Evolutionary conservation across 2,329 filamentous ascomycete species (phyloP).

Genomic region (Pyricularia pennisetigena): DNA sequence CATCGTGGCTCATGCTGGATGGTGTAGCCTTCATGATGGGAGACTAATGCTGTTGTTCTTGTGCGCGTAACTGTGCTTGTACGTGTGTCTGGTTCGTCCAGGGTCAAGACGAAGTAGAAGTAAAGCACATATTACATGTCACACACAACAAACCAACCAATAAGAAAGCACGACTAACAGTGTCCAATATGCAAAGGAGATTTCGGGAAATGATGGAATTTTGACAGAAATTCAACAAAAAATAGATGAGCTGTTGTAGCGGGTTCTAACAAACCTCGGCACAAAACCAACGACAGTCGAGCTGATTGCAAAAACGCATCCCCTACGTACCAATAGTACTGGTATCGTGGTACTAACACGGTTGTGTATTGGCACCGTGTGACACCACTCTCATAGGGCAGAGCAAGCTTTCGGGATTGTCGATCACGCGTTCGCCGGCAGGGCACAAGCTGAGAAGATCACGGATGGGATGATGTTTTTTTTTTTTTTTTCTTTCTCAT

Average conservation of each 20-base stretch:
- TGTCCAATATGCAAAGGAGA: neutral
- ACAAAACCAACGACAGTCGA: neutral
- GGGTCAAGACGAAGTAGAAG: neutral
- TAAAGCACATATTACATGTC: neutral
- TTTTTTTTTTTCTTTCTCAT: no score
- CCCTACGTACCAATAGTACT: neutral
- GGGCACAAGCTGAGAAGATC: no score
- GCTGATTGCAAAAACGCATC: neutral
- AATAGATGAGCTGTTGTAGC: neutral
- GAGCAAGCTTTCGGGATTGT: no score
- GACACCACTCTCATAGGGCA: no score
- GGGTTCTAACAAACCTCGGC: neutral
- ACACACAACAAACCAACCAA: neutral
- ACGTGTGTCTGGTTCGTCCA: neutral
- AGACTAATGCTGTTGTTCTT: neutral
- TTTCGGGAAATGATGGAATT: neutral
- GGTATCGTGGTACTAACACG: no score
- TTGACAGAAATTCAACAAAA: neutral
- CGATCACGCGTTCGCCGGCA: no score
- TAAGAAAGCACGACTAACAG: neutral
- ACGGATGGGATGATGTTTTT: no score
- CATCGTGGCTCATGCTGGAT: constrained; percentile 4
- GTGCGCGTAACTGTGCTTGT: neutral
- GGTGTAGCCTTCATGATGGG: neutral
- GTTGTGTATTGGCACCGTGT: no score